Evolutionary conservation across 495 filamentous ascomycete genomes (phyloP).

Genomic region (Talaromyces borbonicus): DNA sequence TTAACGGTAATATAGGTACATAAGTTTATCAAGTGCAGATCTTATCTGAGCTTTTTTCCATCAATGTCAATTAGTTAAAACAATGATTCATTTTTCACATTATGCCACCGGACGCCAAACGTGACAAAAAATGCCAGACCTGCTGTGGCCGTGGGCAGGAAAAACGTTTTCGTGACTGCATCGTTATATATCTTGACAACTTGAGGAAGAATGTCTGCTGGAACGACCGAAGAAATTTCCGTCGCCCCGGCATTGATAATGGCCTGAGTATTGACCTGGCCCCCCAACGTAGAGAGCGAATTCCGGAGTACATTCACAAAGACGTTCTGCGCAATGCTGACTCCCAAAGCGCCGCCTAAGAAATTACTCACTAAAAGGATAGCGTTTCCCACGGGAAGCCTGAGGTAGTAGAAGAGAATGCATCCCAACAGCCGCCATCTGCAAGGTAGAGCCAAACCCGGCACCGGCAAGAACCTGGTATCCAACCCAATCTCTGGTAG

Average conservation of each 20-base stretch:
- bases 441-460: conserved; percentile 51
- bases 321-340: conserved; percentile 7
- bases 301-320: not conserved
- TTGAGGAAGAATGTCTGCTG: not conserved
- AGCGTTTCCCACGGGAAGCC: conserved; percentile 13
- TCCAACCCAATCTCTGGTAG: conserved; percentile 50
- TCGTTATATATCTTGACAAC: not conserved
- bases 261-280: not conserved
- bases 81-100: not conserved
- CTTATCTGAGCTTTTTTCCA: too few species aligned
- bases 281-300: not conserved
- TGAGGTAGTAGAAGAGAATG: not conserved
- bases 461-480: conserved; percentile 54
- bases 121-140: conserved; percentile 1
- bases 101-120: not conserved
- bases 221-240: not conserved
- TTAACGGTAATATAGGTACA: too few species aligned
- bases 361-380: conserved; percentile 29
- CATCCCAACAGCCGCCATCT: conserved; percentile 30
- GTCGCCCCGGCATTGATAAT: not conserved
- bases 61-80: not conserved
- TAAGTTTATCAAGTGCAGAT: too few species aligned
- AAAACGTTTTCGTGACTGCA: not conserved
- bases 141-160: not conserved
- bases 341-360: conserved; percentile 43